Conservation (phyloP, 1,139 yeast species). For the Protomyces gravidus region DNA sequence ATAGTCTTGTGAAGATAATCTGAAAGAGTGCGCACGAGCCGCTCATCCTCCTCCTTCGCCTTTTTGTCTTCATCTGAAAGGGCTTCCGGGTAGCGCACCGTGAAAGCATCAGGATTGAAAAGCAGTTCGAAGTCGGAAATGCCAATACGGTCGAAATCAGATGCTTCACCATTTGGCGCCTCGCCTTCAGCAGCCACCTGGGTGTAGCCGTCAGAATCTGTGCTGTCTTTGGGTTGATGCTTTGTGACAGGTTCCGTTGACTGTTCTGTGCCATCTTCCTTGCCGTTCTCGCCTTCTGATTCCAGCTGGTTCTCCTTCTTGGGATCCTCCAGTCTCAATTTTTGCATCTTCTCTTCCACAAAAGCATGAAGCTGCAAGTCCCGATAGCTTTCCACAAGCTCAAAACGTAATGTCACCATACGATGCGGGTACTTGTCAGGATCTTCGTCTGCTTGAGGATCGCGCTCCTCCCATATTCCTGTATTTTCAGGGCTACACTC, state of each 20-base stretch:
- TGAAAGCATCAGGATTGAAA: conserved; percentile 77
- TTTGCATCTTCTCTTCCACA: conserved; percentile 38
- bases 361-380: conserved; percentile 58
- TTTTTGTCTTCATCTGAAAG: conserved; percentile 42
- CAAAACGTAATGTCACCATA: conserved; percentile 73
- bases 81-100: conserved; percentile 38
- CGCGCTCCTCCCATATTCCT: conserved; percentile 39
- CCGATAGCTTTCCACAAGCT: conserved; percentile 92
- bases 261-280: conserved; percentile 27
- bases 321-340: background rate
- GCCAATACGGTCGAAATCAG: conserved; percentile 31
- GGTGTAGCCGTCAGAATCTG: conserved; percentile 16
- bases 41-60: conserved; percentile 51
- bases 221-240: background rate
- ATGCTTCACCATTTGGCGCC: conserved; percentile 10
- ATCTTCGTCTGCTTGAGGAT: conserved; percentile 40
- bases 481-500: conserved; percentile 2
- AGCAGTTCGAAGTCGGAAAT: conserved; percentile 45
- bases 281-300: conserved; percentile 31
- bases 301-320: conserved; percentile 32
- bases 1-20: conserved; percentile 55
- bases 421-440: conserved; percentile 67
- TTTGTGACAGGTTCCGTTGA: background rate
- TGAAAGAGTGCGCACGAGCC: conserved; percentile 63
- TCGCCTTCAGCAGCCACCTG: conserved; percentile 12